Base-by-base conservation (phyloP, 306 rosid genomes). In the Dicorynia guianensis region DNA sequence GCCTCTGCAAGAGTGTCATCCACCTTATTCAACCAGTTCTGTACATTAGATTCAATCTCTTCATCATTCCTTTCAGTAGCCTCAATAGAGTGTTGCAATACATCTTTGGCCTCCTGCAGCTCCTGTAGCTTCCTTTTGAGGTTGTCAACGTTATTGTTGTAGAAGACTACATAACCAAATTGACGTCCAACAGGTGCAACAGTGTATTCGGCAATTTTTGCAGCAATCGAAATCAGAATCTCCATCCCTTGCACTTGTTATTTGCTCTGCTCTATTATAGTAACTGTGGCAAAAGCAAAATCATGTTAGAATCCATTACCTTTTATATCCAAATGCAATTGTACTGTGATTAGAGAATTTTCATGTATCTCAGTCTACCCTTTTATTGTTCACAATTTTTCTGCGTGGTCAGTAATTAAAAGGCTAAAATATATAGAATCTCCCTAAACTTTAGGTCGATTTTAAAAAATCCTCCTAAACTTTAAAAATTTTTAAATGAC, bases 11-110 rank as follows among this genome's bases (percentile, higher is more conserved):
- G n/a, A 8, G 71, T 52, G 0, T 43, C 10, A 5, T 15, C 60
- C 42, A 54, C 85, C 13, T 82, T 44, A 5, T 9, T 11, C 7
- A 82, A 77, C 85, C 82, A 82, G 67, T 82, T 75, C 0, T 15
- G 76, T 4, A 82, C 76, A 0, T 68, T 72, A 76, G 63, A 75
- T 25, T 82, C 83, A 3, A 82, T 78, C 79, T 78, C 83, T 52
- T 82, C 80, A 0, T 77, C 86, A 1, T 13, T 69, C 43, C 83
- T 62, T 19, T 73, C 74, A 6, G 80, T 80, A 6, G 80, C 74
- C 18, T 82, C 83, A 25, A 82, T 80, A 1, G 53, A 55, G 71
- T 78, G 86, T 43, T 36, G 57, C 57, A 82, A 56, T 39, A 69
- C 82, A 12, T 78, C 72, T 50, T 38, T 79, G 8, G 39, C 65